These are phyloP conservation scores for Cetraspora pellucida DNA, from an alignment of 192 early-diverging fungal genomes.

Conservation along the genomic window DNA sequence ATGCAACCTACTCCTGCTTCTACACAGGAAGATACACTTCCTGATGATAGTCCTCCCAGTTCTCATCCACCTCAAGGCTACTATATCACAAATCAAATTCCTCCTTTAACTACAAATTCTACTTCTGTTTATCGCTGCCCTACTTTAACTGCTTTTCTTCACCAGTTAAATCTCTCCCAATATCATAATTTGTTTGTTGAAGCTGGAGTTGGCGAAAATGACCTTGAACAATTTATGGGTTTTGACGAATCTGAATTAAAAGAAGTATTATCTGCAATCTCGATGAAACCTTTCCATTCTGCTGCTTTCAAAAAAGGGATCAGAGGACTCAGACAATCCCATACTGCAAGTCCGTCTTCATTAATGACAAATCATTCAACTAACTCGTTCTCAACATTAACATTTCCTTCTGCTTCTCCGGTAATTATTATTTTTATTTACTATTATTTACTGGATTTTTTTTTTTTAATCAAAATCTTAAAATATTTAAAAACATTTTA, in stretches of 20 bases:
- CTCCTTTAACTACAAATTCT: not conserved
- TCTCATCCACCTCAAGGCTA: not conserved
- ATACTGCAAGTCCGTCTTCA: constrained; percentile 39
- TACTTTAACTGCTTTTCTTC: constrained; percentile 51
- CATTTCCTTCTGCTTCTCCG: not conserved
- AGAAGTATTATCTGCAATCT: constrained; percentile 48
- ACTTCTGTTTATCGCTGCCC: constrained; percentile 22
- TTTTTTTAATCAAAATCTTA: too few relatives aligned
- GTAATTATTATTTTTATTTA: too few relatives aligned
- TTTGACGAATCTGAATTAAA: constrained; percentile 57
- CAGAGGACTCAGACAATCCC: constrained; percentile 44
- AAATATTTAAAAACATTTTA: too few relatives aligned
- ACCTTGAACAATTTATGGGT: constrained; percentile 48
- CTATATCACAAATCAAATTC: too few relatives aligned
- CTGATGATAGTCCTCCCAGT: constrained; percentile 12
- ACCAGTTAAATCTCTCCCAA: constrained; percentile 50
- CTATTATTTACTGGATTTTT: too few relatives aligned
- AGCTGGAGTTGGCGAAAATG: constrained; percentile 54
- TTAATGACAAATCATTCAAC: constrained; percentile 29
- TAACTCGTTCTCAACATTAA: constrained; percentile 33
- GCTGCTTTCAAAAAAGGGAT: constrained; percentile 52
- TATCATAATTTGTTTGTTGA: constrained; percentile 50
- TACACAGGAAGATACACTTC: not conserved
- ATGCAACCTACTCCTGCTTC: constrained; percentile 9
- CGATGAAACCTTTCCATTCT: constrained; percentile 58